Evolutionary conservation across 106 monocot genomes (phyloP).

Genomic region (Alisma plantagoaquatica): DNA sequence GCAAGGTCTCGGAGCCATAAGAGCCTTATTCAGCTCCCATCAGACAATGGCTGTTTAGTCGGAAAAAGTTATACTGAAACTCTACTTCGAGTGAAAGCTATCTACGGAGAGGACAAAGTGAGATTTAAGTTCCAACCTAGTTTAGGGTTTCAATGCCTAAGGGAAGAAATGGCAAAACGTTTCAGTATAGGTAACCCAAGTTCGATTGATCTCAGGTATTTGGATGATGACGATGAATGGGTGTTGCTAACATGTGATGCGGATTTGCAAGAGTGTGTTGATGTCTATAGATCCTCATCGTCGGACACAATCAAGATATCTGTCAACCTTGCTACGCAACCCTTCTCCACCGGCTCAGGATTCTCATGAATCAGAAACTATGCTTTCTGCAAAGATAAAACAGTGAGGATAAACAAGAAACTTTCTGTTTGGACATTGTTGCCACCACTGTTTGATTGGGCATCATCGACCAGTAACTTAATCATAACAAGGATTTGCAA

Average conservation of each 20-base stretch:
- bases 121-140: conserved; percentile 35
- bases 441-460: no score
- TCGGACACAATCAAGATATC: conserved; percentile 33
- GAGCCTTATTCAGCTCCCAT: neutral
- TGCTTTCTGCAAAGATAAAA: no score
- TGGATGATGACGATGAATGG: conserved; percentile 78
- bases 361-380: no score
- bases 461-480: no score
- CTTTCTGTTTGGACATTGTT: no score
- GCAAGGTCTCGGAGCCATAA: conserved; percentile 7
- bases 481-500: no score
- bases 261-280: conserved; percentile 51
- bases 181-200: conserved; percentile 20
- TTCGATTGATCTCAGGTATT: conserved; percentile 43
- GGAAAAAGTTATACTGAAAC: neutral
- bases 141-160: conserved; percentile 44
- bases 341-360: no score
- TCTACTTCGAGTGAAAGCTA: conserved; percentile 37
- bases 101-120: conserved; percentile 53
- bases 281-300: conserved; percentile 32
- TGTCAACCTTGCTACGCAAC: conserved; percentile 12
- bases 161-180: conserved; percentile 38
- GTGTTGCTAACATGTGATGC: conserved; percentile 58
- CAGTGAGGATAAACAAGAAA: no score
- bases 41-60: neutral